Base-by-base conservation (phyloP, 2,329 filamentous ascomycete species). In the Didymella lethalis region DNA sequence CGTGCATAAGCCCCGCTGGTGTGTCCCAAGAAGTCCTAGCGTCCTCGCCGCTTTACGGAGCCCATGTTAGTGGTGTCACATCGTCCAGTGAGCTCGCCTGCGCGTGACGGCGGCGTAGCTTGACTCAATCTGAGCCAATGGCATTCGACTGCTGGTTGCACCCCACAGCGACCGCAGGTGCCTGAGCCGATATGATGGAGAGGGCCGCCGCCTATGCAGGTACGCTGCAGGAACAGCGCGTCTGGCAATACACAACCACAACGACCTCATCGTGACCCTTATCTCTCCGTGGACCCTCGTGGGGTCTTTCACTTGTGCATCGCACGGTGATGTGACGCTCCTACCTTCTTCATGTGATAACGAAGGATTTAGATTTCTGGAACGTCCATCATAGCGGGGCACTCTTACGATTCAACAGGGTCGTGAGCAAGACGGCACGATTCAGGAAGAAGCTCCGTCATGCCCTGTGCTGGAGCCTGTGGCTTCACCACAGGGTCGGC, bases 221-320 rank as follows among this genome's bases (percentile, higher is more conserved):
- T 75, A 77, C 74, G 59, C 67, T 71, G 77, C 77, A 79, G 77
- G 77, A 73, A 78, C 76, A 65, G 63, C 62, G 61, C 63, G 63
- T 62, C 61, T 53, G 53, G 56, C 61, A 62, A 57, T 54, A 61
- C 51, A 56, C 54, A 20, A 51, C 60, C 45, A 64, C 54, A 59
- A 41, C 41, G 34, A 45, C 45, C 63, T 65, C 64, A 66, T 68
- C 66, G 59, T 62, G 56, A 60, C 59, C 48, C 61, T 59, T 28
- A 36, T 20, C 46, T 26, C 14, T 38, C 18, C 31, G 7, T 54
- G 50, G 50, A 59, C 46, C 56, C 46, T 56, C 45, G 62, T 60
- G 56, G 57, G 57, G 38, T 45, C 43, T 23, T 31, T 50, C 46
- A 36, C 57, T 51, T 40, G 43, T 49, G 48, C 52, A 32, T 56